phyloP scores from a whole-genome alignment of 176 grass and related monocot species.

The Aegilops tauschii region DNA sequence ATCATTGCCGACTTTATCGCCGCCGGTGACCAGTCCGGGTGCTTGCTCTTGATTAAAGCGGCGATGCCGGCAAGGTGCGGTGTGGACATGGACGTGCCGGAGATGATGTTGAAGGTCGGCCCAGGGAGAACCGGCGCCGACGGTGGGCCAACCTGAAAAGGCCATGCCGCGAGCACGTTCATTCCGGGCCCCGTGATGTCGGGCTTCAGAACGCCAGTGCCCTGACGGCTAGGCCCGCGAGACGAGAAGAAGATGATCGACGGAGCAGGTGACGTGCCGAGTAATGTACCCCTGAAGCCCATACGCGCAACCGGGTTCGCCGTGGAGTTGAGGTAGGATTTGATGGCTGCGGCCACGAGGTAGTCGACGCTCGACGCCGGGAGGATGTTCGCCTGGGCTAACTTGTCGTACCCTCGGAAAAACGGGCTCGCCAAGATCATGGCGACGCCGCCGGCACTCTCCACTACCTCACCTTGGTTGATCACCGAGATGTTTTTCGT shows the following conservation, averaged over 20 bases:
- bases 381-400: neutral
- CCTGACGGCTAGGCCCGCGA: neutral
- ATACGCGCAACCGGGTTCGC: neutral
- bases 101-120: neutral
- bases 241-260: neutral
- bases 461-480: neutral
- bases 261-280: neutral
- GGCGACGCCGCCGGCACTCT: constrained; percentile 4
- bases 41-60: neutral
- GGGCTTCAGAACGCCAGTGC: neutral
- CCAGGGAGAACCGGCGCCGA: neutral
- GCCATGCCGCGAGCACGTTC: neutral
- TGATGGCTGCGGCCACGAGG: neutral
- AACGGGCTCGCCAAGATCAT: constrained; percentile 33
- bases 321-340: neutral
- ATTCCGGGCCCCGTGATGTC: neutral
- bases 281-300: neutral
- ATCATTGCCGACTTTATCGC: constrained; percentile 81
- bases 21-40: constrained; percentile 49
- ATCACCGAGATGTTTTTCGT: neutral
- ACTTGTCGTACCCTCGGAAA: constrained; percentile 20
- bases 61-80: neutral
- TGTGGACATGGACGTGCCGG: neutral
- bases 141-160: neutral
- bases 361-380: neutral